A percentile compares a stretch with the other conserved stretches of the same genome.
phyloP scores from a whole-genome alignment of 2,329 filamentous ascomycete species.

The Alternaria gansuensis region DNA sequence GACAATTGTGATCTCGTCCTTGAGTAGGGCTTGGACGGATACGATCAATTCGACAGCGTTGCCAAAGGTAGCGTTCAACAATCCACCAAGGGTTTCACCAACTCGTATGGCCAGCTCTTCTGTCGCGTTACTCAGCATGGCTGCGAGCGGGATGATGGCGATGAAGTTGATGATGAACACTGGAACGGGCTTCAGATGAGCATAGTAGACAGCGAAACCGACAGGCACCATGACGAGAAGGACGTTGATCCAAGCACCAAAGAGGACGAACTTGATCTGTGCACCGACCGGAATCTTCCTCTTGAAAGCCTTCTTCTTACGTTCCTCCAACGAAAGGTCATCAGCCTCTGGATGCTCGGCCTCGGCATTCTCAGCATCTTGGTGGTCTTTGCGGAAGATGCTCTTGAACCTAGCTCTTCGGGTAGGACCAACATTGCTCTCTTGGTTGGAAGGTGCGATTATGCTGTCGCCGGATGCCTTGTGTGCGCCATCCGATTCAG shows the following conservation, averaged over 20 bases:
- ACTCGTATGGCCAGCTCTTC: conserved; percentile 83
- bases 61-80: conserved; percentile 91
- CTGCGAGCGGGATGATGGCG: conserved; percentile 88
- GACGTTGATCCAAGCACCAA: conserved; percentile 88
- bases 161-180: conserved; percentile 92
- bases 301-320: conserved; percentile 43
- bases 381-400: conserved; percentile 40
- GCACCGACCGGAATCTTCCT: conserved; percentile 48
- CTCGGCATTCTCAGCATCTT: conserved; percentile 29
- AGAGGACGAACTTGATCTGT: conserved; percentile 76
- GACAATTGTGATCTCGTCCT: conserved; percentile 81
- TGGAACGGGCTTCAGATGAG: conserved; percentile 49
- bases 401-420: conserved; percentile 47
- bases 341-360: conserved; percentile 34
- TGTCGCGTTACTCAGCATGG: conserved; percentile 85
- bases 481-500: conserved; percentile 23
- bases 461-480: conserved; percentile 40
- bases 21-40: conserved; percentile 79
- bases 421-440: conserved; percentile 26
- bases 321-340: conserved; percentile 43
- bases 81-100: conserved; percentile 85
- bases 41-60: conserved; percentile 92
- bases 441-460: conserved; percentile 23
- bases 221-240: conserved; percentile 79
- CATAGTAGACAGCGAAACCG: conserved; percentile 76